Percentiles rank a stretch among this genome's conserved stretches.
Conservation (phyloP, 495 filamentous ascomycete genomes). For the Aspergillus cristatus region DNA sequence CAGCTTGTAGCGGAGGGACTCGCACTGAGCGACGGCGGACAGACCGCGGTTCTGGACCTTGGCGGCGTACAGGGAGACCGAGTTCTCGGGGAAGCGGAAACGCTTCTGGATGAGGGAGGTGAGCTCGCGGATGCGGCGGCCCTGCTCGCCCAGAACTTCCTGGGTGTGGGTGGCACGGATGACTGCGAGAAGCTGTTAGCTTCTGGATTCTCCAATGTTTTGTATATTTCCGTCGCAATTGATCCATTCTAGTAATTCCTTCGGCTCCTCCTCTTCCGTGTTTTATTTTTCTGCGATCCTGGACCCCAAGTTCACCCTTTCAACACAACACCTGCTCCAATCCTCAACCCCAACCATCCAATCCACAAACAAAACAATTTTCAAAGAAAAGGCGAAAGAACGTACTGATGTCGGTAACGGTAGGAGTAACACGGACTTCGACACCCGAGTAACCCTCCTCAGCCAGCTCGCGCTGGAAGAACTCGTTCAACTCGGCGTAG, state of each 20-base stretch:
- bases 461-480: constrained; percentile 99
- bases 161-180: constrained; percentile 99
- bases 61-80: constrained; percentile 97
- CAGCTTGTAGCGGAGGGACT: constrained; percentile 98
- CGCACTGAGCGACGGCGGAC: constrained; percentile 98
- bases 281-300: background rate
- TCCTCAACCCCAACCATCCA: too few relatives aligned
- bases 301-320: constrained; percentile 2
- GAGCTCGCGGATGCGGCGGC: constrained; percentile 98
- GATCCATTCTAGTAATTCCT: constrained; percentile 2
- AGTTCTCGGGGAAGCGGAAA: constrained; percentile 99
- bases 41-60: constrained; percentile 99
- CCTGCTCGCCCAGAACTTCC: constrained; percentile 99
- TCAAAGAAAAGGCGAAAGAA: constrained; percentile 17
- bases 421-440: constrained; percentile 98
- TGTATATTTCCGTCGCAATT: too few relatives aligned
- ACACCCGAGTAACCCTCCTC: constrained; percentile 99
- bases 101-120: constrained; percentile 99
- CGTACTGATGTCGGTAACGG: constrained; percentile 97
- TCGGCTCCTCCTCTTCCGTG: constrained; percentile 2
- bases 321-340: constrained; percentile 2
- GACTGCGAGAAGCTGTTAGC: constrained; percentile 47
- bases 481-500: constrained; percentile 99
- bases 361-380: constrained; percentile 2
- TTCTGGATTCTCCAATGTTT: constrained; percentile 17